A percentile compares a stretch with the other conserved stretches of the same genome.
These are phyloP conservation scores for Suillus cothurnatus DNA, from an alignment of 768 basidiomycete genomes.

Conservation along the genomic window DNA sequence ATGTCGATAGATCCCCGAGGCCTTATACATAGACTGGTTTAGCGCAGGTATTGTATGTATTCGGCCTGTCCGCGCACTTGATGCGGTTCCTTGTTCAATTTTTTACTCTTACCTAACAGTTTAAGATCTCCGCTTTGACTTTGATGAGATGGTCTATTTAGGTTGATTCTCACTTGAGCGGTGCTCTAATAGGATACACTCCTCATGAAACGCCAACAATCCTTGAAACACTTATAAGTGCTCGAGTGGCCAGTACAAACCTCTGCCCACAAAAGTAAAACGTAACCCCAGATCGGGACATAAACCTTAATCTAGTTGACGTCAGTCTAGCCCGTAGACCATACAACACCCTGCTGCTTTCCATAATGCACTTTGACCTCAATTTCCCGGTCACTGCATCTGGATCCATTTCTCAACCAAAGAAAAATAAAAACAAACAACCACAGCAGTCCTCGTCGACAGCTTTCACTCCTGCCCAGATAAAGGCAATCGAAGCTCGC, in stretches of 20 bases:
- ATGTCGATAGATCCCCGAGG: no score
- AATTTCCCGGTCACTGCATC: conserved; percentile 53
- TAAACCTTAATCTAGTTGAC: background rate
- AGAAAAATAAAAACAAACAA: conserved; percentile 32
- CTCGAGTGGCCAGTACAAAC: no score
- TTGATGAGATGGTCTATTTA: no score
- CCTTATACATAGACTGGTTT: no score
- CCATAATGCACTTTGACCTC: conserved; percentile 65
- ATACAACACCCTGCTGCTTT: background rate
- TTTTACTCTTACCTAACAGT: no score
- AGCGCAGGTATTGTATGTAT: no score
- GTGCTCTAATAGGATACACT: background rate
- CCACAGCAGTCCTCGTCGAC: conserved; percentile 37
- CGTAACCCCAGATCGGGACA: background rate
- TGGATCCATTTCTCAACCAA: conserved; percentile 19
- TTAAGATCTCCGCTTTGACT: no score
- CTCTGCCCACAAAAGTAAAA: no score
- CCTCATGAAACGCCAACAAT: background rate
- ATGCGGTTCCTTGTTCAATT: no score
- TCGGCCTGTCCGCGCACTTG: no score
- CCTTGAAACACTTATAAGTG: background rate
- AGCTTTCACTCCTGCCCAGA: conserved; percentile 56
- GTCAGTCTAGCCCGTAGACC: background rate
- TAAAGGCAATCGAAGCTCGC: conserved; percentile 59
- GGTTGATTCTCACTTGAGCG: background rate